Evolutionary conservation across 768 basidiomycete genomes (phyloP).

Genomic region (Boletus bicolor): DNA sequence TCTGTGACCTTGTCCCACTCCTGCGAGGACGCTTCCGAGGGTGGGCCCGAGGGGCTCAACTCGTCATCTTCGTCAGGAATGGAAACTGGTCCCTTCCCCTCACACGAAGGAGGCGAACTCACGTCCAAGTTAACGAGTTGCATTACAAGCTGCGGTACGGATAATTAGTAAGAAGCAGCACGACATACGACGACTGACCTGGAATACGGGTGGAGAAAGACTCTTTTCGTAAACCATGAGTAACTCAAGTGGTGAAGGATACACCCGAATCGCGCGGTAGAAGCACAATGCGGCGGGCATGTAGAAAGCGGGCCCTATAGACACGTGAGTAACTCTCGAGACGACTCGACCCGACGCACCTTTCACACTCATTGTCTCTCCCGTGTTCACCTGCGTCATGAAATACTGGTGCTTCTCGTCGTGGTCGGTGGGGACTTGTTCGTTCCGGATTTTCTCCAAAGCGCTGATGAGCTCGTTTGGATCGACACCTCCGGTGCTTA

Average conservation of each 20-base stretch:
- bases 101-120: constrained; percentile 56
- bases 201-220: constrained; percentile 76
- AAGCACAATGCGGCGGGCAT: constrained; percentile 85
- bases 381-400: constrained; percentile 83
- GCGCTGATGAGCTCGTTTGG: constrained; percentile 60
- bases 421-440: constrained; percentile 62
- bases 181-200: constrained; percentile 41
- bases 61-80: constrained; percentile 50
- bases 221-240: constrained; percentile 94
- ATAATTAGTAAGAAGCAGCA: constrained; percentile 7
- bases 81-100: constrained; percentile 24
- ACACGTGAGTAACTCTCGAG: constrained; percentile 3
- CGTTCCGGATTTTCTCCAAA: constrained; percentile 62
- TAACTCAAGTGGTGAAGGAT: constrained; percentile 92
- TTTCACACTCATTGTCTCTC: constrained; percentile 76
- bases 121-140: constrained; percentile 87
- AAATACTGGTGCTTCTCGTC: constrained; percentile 88
- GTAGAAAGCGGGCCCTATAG: constrained; percentile 69
- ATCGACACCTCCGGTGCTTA: constrained; percentile 31
- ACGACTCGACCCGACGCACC: constrained; percentile 41
- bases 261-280: constrained; percentile 91
- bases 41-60: constrained; percentile 65
- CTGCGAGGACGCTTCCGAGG: constrained; percentile 84
- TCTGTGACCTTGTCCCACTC: constrained; percentile 90
- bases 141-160: constrained; percentile 55